A percentile compares a stretch with the other conserved stretches of the same genome.
Evolutionary conservation across 306 rosid species (phyloP).

Genomic region (Vigna nakashimae): DNA sequence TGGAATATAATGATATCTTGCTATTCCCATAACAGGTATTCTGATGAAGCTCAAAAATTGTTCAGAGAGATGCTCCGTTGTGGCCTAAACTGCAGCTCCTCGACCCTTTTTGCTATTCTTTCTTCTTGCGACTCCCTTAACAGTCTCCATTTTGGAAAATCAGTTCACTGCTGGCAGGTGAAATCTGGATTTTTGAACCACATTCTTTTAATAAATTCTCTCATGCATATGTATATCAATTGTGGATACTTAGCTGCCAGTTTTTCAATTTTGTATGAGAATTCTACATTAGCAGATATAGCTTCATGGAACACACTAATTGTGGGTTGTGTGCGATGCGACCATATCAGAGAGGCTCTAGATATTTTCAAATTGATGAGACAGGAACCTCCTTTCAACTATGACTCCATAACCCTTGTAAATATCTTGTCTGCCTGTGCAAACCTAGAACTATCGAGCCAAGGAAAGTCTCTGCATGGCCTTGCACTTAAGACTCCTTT

Average conservation of each 20-base stretch:
- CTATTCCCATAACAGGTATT: constrained; percentile 58
- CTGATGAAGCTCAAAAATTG: constrained; percentile 53
- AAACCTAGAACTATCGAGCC: constrained; percentile 50
- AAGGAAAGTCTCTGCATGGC: constrained; percentile 59
- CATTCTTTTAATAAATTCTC: constrained; percentile 51
- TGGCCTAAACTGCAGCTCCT: constrained; percentile 45
- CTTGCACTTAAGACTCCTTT: constrained; percentile 50
- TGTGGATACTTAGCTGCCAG: constrained; percentile 54
- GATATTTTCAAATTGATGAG: constrained; percentile 55
- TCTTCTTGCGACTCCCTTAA: constrained; percentile 56
- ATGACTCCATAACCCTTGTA: constrained; percentile 62
- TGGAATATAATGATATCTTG: constrained; percentile 75
- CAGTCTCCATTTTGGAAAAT: constrained; percentile 57
- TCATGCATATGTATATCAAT: constrained; percentile 62
- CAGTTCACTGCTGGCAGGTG: constrained; percentile 67
- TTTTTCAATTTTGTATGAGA: constrained; percentile 58
- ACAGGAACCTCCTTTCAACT: constrained; percentile 42
- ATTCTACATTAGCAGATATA: constrained; percentile 42
- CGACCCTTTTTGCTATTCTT: constrained; percentile 57
- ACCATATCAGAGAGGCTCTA: constrained; percentile 51
- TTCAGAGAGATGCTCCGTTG: constrained; percentile 50
- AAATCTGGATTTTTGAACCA: constrained; percentile 60
- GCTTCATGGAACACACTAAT: constrained; percentile 66
- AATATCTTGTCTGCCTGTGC: constrained; percentile 63
- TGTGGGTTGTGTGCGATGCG: constrained; percentile 52